These are phyloP conservation scores for Picea abies DNA, from an alignment of 83 land plant species.

Conservation along the genomic window DNA sequence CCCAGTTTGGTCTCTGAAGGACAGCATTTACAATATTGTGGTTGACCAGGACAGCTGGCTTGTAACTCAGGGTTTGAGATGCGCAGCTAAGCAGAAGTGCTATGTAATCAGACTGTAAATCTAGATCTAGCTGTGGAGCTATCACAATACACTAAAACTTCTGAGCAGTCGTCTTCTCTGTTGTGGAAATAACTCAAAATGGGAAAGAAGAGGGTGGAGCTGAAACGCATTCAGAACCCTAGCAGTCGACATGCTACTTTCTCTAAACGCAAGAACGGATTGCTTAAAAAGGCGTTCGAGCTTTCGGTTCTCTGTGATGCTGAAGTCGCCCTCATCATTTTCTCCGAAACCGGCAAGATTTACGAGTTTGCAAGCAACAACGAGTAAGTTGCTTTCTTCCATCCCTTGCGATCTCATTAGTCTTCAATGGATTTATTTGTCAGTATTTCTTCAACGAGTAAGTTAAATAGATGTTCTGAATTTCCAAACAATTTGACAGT, in stretches of 20 bases:
- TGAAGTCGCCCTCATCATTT: background rate
- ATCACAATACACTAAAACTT: too few relatives aligned
- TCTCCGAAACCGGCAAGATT: background rate
- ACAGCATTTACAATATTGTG: too few relatives aligned
- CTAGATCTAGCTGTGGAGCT: too few relatives aligned
- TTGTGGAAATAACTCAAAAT: background rate
- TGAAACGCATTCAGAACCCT: background rate
- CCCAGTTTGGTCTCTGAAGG: too few relatives aligned
- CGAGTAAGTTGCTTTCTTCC: background rate
- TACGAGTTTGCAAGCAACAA: background rate
- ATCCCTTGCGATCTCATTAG: background rate
- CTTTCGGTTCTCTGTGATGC: conserved; percentile 6
- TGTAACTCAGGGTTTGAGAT: too few relatives aligned
- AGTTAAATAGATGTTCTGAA: too few relatives aligned
- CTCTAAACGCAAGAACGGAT: background rate
- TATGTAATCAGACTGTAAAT: too few relatives aligned
- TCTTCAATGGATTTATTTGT: background rate
- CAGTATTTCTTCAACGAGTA: too few relatives aligned
- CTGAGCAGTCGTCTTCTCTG: too few relatives aligned
- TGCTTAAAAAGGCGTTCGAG: conserved; percentile 2
- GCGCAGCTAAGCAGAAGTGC: too few relatives aligned
- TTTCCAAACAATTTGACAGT: too few relatives aligned
- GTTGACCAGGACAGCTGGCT: too few relatives aligned
- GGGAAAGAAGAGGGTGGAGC: background rate
- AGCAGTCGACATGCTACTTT: background rate